Base-by-base conservation (phyloP, 108 stramenopile species). In the Asterionellopsis glacialis region DNA sequence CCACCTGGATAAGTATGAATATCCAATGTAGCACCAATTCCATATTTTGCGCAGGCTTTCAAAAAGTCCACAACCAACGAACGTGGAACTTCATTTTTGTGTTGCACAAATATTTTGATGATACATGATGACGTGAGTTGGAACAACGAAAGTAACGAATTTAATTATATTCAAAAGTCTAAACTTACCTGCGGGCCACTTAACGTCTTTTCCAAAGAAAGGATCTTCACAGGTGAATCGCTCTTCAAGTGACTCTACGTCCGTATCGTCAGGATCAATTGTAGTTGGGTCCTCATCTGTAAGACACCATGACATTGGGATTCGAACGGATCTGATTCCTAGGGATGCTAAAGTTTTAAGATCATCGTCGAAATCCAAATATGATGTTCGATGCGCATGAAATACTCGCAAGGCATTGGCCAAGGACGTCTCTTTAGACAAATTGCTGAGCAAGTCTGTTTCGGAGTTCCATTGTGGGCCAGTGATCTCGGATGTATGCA, bases 231-330 rank as follows among this genome's bases (percentile, higher is more conserved):
- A 89, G 0, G 88, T 79, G 55, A 74, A 85, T 50, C 73, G 69
- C 16, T 83, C 55, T 45, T 69, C 48, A 9, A 86, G 63, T 33
- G 60, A 58, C 11, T 59, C 43, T 5, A 56, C 38, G 25, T 74
- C 62, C 0, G 57, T 59, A 63, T 48, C 42, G 9, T 23, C 9
- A 25, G 64, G 13, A 68, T 72, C 53, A 70, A 59, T 51, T 16
- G 40, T 39, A 1, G 60, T 44, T 18, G 84, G 84, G 65, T 89
- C 84, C 24, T 63, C 39, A 51, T 83, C 80, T 0, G 84, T 84
- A 54, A 75, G 70, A 67, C 88, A 89, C 88, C 88, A 89, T 24
- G 77, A 81, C 28, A 85, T 62, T 11, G 88, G 88, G 26, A 89
- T 75, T 22, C 88, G 71, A 11, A 86, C 64, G 42, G 68, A 65